Evolutionary conservation across 495 filamentous ascomycete species (phyloP).

Genomic region (Clavariopsis aquatica): DNA sequence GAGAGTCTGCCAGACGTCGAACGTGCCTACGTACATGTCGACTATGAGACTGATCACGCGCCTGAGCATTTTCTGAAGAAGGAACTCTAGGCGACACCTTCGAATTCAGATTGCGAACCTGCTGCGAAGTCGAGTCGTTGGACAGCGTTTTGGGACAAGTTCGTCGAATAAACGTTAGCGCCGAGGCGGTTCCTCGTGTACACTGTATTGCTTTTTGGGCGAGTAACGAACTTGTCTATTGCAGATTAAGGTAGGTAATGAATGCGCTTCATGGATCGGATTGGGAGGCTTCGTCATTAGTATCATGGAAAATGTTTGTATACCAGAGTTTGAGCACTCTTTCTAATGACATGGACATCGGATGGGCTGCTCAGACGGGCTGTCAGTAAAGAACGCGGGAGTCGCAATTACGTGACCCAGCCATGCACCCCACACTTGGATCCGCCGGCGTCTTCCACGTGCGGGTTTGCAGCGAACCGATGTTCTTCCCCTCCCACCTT

Average conservation of each 20-base stretch:
- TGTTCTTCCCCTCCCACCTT: slow-evolving; percentile 10
- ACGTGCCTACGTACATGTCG: slow-evolving; percentile 94
- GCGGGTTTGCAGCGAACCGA: slow-evolving; percentile 18
- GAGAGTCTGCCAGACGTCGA: slow-evolving; percentile 92
- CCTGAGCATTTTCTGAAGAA: slow-evolving; percentile 58
- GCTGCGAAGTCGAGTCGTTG: background rate
- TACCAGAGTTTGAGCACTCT: background rate
- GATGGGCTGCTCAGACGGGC: too few species aligned
- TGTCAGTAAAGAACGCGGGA: background rate
- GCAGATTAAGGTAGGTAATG: too few species aligned
- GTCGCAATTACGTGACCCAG: slow-evolving; percentile 14
- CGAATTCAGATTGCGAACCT: background rate
- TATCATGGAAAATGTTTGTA: background rate
- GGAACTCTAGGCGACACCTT: slow-evolving; percentile 40
- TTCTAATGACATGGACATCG: background rate
- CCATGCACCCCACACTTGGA: slow-evolving; percentile 19
- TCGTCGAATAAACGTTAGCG: background rate
- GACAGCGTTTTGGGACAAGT: background rate
- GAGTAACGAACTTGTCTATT: background rate
- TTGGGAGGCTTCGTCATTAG: background rate
- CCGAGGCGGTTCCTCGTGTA: background rate
- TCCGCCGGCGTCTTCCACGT: slow-evolving; percentile 10
- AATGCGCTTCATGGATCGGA: background rate
- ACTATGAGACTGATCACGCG: slow-evolving; percentile 97
- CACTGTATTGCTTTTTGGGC: slow-evolving; percentile 1